phyloP scores from a whole-genome alignment of 495 filamentous ascomycete genomes.

The Neurospora tetraspora region DNA sequence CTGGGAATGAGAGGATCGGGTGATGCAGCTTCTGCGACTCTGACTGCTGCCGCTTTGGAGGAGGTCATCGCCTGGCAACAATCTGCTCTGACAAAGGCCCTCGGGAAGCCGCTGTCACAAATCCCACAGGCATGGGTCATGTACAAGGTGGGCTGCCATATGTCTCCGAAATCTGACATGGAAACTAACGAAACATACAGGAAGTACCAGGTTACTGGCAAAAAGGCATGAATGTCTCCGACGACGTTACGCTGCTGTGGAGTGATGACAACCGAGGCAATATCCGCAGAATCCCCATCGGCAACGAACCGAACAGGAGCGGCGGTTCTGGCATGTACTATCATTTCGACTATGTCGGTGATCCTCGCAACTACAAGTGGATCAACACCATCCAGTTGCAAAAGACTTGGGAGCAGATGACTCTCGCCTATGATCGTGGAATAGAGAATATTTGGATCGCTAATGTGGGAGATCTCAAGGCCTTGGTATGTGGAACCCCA shows the following conservation, averaged over 20 bases:
- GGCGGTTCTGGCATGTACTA: slow-evolving; percentile 59
- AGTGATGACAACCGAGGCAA: slow-evolving; percentile 61
- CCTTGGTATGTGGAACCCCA: slow-evolving; percentile 25
- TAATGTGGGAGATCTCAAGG: slow-evolving; percentile 59
- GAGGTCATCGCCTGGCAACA: slow-evolving; percentile 45
- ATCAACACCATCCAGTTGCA: slow-evolving; percentile 52
- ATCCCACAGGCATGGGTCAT: slow-evolving; percentile 56
- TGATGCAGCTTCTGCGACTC: slow-evolving; percentile 44
- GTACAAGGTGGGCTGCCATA: slow-evolving; percentile 32
- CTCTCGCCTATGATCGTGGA: slow-evolving; percentile 44
- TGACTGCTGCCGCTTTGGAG: slow-evolving; percentile 35
- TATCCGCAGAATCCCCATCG: slow-evolving; percentile 47
- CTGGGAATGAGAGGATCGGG: slow-evolving; percentile 57
- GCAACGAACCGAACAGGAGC: slow-evolving; percentile 39
- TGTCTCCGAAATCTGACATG: neutral
- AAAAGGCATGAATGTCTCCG: slow-evolving; percentile 48
- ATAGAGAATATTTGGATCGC: slow-evolving; percentile 54
- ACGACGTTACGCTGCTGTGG: slow-evolving; percentile 57
- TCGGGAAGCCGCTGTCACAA: slow-evolving; percentile 34
- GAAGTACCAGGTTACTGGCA: slow-evolving; percentile 55
- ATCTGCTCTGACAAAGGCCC: slow-evolving; percentile 34
- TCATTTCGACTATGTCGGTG: slow-evolving; percentile 56
- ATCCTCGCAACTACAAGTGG: slow-evolving; percentile 51
- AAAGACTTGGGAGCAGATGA: slow-evolving; percentile 44
- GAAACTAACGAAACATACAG: slow-evolving; percentile 1